Percentiles rank a stretch among this genome's conserved stretches.
These are phyloP conservation scores for Mycena metata DNA, from an alignment of 768 basidiomycete genomes.

Conservation along the genomic window DNA sequence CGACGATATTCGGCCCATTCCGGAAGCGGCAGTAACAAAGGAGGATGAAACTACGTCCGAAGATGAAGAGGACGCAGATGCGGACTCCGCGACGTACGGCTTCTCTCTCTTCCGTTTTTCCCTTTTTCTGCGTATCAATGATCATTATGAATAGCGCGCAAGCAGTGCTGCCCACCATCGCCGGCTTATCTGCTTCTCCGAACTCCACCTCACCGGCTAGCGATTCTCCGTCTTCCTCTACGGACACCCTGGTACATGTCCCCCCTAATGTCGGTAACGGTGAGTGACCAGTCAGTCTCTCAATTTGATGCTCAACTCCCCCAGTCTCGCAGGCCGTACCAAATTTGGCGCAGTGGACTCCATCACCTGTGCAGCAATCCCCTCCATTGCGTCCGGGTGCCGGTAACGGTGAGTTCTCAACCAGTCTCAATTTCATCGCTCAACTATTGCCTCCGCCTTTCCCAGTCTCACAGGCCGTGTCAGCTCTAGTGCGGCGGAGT, in stretches of 20 bases:
- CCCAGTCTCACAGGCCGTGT: too few species aligned
- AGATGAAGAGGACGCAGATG: too few species aligned
- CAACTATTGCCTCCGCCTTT: too few species aligned
- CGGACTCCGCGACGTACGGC: too few species aligned
- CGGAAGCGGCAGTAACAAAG: too few species aligned
- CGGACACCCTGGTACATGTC: not conserved
- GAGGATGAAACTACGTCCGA: too few species aligned
- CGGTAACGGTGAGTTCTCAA: too few species aligned
- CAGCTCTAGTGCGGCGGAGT: too few species aligned
- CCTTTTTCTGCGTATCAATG: constrained; percentile 10
- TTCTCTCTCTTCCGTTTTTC: not conserved
- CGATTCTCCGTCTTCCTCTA: constrained; percentile 6
- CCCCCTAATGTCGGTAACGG: not conserved
- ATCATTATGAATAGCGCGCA: constrained; percentile 6
- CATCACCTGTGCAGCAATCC: constrained; percentile 14
- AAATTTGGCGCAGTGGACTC: constrained; percentile 7
- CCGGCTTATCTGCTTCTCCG: constrained; percentile 8
- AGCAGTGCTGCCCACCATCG: not conserved
- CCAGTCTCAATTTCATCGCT: too few species aligned
- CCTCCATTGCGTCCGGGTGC: constrained; percentile 8
- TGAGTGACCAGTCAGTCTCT: not conserved
- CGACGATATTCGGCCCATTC: too few species aligned
- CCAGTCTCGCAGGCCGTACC: constrained; percentile 16
- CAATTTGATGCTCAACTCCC: not conserved
- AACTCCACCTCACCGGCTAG: constrained; percentile 8